Percentiles rank a stretch among this genome's conserved stretches.
Evolutionary conservation across 371 early-diverging fungal species (phyloP).

Genomic region (Mortierella sp.): DNA sequence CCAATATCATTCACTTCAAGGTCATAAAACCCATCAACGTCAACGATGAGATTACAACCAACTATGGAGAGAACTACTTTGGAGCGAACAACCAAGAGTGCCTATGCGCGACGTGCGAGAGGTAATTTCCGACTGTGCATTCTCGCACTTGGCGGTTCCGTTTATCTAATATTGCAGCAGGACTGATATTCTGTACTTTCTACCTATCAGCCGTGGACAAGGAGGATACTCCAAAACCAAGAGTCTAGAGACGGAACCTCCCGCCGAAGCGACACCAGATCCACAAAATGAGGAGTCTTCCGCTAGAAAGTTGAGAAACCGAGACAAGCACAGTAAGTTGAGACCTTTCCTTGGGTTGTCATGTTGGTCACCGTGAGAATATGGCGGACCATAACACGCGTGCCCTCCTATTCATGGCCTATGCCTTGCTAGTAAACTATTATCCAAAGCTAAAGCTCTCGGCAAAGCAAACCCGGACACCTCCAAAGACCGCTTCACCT

Average conservation of each 20-base stretch:
- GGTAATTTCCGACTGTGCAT: conserved; percentile 8
- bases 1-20: conserved; percentile 80
- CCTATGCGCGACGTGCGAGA: conserved; percentile 90
- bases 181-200: background rate
- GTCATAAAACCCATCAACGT: conserved; percentile 77
- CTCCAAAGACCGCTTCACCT: conserved; percentile 19
- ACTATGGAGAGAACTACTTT: conserved; percentile 91
- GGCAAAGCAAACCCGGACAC: conserved; percentile 12
- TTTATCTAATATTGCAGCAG: no score
- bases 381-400: no score
- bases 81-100: conserved; percentile 89
- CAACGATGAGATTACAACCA: conserved; percentile 90
- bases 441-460: conserved; percentile 19
- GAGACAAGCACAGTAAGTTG: conserved; percentile 4
- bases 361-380: no score
- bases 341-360: no score
- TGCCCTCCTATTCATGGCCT: no score
- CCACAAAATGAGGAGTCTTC: background rate
- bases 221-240: conserved; percentile 16
- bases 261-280: conserved; percentile 1
- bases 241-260: background rate
- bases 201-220: background rate
- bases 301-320: conserved; percentile 10
- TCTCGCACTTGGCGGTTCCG: no score
- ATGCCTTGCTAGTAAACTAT: conserved; percentile 35